Evolutionary conservation across 495 filamentous ascomycete genomes (phyloP).

Genomic region (Annulohypoxylon maeteangense): DNA sequence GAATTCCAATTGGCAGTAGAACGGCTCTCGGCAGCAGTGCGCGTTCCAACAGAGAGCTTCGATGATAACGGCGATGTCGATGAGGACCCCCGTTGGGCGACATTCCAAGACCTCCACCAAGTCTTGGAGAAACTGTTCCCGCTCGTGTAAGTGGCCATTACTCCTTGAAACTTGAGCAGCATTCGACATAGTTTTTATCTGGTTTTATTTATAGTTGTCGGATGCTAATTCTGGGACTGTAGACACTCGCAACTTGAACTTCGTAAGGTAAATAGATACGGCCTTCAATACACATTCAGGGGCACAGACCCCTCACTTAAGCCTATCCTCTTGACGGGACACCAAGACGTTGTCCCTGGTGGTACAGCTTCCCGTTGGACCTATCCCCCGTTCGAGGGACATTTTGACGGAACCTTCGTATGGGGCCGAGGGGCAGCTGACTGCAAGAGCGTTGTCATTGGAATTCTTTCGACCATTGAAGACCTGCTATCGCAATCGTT

Average conservation of each 20-base stretch:
- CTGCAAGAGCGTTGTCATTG: conserved; percentile 72
- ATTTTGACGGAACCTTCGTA: conserved; percentile 66
- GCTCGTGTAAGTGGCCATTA: conserved; percentile 33
- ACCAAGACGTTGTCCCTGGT: conserved; percentile 69
- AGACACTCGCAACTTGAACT: conserved; percentile 48
- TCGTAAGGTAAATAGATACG: conserved; percentile 67
- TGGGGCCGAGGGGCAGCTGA: conserved; percentile 69
- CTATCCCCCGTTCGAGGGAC: conserved; percentile 65
- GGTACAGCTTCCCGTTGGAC: conserved; percentile 65
- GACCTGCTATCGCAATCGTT: conserved; percentile 63
- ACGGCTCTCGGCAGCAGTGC: conserved; percentile 45
- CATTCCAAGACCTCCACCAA: conserved; percentile 53
- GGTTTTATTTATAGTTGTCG: neutral
- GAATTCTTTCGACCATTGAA: conserved; percentile 64
- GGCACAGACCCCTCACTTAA: conserved; percentile 62
- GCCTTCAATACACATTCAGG: conserved; percentile 66
- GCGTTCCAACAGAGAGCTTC: conserved; percentile 60
- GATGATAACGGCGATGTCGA: conserved; percentile 61
- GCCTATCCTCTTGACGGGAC: conserved; percentile 69
- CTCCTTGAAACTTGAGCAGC: neutral
- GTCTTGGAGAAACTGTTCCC: conserved; percentile 59
- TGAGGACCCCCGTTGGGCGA: conserved; percentile 60
- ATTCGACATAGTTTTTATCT: neutral
- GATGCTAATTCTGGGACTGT: neutral
- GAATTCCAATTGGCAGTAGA: conserved; percentile 20